Evolutionary conservation across 1,284 basidiomycete genomes (phyloP).

Genomic region (Phlebopus sp.): DNA sequence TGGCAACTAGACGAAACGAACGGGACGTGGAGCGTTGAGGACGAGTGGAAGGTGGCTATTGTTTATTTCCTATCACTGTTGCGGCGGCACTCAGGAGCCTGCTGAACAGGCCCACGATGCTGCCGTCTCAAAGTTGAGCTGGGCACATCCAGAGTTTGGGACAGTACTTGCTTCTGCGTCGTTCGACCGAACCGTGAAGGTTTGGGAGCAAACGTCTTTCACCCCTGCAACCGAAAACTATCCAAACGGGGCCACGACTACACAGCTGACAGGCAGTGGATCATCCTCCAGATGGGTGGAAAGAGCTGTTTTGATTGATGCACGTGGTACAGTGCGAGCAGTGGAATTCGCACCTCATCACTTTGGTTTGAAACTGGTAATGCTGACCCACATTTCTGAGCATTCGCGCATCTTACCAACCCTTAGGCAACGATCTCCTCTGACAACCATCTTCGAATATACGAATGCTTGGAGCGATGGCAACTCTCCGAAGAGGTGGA

Average conservation of each 20-base stretch:
- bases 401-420: constrained; percentile 1
- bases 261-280: constrained; percentile 24
- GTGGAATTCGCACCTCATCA: constrained; percentile 85
- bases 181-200: constrained; percentile 85
- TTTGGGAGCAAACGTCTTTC: constrained; percentile 75
- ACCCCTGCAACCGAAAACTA: constrained; percentile 34
- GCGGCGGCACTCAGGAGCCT: constrained; percentile 1
- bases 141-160: constrained; percentile 90
- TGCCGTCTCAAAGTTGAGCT: constrained; percentile 76
- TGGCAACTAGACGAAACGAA: constrained; percentile 72
- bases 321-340: constrained; percentile 77
- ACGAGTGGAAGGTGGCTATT: constrained; percentile 80
- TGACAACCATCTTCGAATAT: constrained; percentile 82
- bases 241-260: constrained; percentile 22
- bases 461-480: constrained; percentile 91
- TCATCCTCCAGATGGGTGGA: constrained; percentile 68
- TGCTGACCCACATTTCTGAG: constrained; percentile 25
- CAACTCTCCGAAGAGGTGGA: constrained; percentile 78
- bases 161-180: constrained; percentile 80
- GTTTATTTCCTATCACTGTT: neutral
- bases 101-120: constrained; percentile 80
- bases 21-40: constrained; percentile 72
- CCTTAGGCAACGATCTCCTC: constrained; percentile 79
- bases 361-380: constrained; percentile 82
- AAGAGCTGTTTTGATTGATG: constrained; percentile 73